Percentiles rank a stretch among this genome's conserved stretches.
Conservation (phyloP, 805 yeast species). For the Candida nanaspora region DNA sequence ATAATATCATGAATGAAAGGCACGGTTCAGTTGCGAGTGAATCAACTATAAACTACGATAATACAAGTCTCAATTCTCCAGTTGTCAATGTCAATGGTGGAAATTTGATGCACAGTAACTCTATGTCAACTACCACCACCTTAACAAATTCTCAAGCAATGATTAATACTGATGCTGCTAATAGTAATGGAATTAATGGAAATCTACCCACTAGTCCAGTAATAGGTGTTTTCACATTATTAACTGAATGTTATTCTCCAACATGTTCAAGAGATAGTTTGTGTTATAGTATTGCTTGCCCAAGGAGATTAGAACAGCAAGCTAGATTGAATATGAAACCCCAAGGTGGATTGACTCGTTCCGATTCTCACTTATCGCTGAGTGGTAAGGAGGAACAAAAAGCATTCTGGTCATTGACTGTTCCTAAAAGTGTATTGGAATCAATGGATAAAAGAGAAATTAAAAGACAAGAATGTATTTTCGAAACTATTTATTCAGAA, state of each 20-base stretch:
- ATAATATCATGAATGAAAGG: slow-evolving; percentile 11
- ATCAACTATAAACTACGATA: slow-evolving; percentile 12
- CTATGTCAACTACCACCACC: neutral
- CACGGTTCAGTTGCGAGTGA: slow-evolving; percentile 21
- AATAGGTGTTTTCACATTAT: slow-evolving; percentile 86
- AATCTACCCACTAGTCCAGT: slow-evolving; percentile 26
- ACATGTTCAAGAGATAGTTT: slow-evolving; percentile 85
- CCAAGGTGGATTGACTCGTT: slow-evolving; percentile 74
- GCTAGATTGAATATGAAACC: slow-evolving; percentile 86
- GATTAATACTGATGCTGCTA: neutral
- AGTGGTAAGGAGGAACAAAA: slow-evolving; percentile 75
- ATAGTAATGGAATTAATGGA: neutral
- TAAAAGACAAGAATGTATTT: slow-evolving; percentile 90
- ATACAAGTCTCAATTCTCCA: slow-evolving; percentile 11
- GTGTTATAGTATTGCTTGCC: slow-evolving; percentile 95
- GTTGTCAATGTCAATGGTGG: slow-evolving; percentile 1
- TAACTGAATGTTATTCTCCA: slow-evolving; percentile 95
- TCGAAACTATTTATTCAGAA: slow-evolving; percentile 90
- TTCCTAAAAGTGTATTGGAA: slow-evolving; percentile 71
- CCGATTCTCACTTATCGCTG: slow-evolving; percentile 60
- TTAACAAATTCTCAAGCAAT: neutral
- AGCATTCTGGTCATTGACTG: slow-evolving; percentile 91
- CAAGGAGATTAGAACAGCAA: slow-evolving; percentile 91
- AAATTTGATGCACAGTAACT: neutral
- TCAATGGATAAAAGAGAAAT: slow-evolving; percentile 76